A percentile compares a stretch with the other conserved stretches of the same genome.
phyloP scores from a whole-genome alignment of 1,284 basidiomycete genomes.

The Albatrellus sp. region DNA sequence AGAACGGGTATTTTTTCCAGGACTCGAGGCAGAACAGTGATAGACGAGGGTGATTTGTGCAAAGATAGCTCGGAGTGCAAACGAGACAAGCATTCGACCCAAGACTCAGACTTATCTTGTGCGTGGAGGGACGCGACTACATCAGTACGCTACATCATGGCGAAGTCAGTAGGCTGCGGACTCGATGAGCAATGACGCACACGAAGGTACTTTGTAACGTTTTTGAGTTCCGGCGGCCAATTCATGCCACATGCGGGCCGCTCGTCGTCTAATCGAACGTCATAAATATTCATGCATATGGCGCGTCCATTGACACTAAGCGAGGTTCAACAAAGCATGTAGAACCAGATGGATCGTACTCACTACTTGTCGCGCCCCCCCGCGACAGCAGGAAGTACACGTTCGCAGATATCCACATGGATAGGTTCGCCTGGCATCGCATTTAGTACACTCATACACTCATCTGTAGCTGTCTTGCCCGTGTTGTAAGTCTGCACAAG shows the following conservation, averaged over 20 bases:
- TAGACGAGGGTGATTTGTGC: slow-evolving; percentile 51
- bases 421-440: slow-evolving; percentile 45
- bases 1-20: slow-evolving; percentile 75
- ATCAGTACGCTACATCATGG: slow-evolving; percentile 47
- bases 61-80: slow-evolving; percentile 59
- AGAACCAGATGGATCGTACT: neutral
- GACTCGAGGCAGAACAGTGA: slow-evolving; percentile 70
- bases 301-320: slow-evolving; percentile 55
- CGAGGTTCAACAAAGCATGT: neutral
- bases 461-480: slow-evolving; percentile 50
- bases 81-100: slow-evolving; percentile 77
- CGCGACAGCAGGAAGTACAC: slow-evolving; percentile 44
- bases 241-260: slow-evolving; percentile 94
- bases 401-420: slow-evolving; percentile 53
- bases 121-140: slow-evolving; percentile 84
- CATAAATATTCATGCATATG: slow-evolving; percentile 90
- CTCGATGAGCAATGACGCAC: slow-evolving; percentile 32
- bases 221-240: slow-evolving; percentile 86
- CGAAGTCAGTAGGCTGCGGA: slow-evolving; percentile 2
- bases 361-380: slow-evolving; percentile 34
- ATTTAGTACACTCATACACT: slow-evolving; percentile 49
- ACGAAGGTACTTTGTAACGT: slow-evolving; percentile 70
- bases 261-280: slow-evolving; percentile 79
- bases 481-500: slow-evolving; percentile 41
- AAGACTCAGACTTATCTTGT: slow-evolving; percentile 61